Evolutionary conservation across 495 filamentous ascomycete species (phyloP).

Genomic region (Terfezia claveryi): DNA sequence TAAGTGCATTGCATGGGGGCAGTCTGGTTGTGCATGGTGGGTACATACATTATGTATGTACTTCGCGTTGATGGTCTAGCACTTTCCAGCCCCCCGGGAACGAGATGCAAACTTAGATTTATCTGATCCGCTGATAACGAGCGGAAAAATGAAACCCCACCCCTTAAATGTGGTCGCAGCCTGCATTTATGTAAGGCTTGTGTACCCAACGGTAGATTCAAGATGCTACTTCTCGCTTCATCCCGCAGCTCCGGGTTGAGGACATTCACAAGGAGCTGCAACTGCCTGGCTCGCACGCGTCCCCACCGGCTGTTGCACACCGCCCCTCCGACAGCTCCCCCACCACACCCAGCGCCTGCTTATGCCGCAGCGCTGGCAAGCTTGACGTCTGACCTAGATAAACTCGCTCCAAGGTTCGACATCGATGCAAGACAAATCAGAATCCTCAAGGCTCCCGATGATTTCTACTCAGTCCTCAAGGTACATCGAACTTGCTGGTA

Average conservation of each 20-base stretch:
- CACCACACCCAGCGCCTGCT: constrained; percentile 15
- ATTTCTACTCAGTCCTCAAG: constrained; percentile 81
- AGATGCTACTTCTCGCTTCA: too few relatives aligned
- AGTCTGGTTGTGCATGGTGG: too few relatives aligned
- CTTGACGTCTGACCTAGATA: constrained; percentile 65
- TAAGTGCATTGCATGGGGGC: too few relatives aligned
- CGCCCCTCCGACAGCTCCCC: constrained; percentile 15
- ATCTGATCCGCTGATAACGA: too few relatives aligned
- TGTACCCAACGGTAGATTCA: too few relatives aligned
- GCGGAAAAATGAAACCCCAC: too few relatives aligned
- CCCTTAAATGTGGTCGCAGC: too few relatives aligned
- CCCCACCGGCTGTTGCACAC: constrained; percentile 17
- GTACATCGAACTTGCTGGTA: constrained; percentile 22
- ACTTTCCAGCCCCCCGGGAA: too few relatives aligned
- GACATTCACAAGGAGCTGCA: neutral
- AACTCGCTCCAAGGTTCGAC: constrained; percentile 71
- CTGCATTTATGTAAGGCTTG: too few relatives aligned
- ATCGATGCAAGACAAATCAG: constrained; percentile 58
- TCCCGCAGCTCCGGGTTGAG: neutral
- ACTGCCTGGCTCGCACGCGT: neutral
- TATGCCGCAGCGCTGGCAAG: constrained; percentile 33
- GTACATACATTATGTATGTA: too few relatives aligned
- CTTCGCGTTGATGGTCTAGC: too few relatives aligned
- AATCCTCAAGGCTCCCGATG: constrained; percentile 53
- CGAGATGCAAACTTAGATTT: too few relatives aligned